Percentiles rank a stretch among this genome's conserved stretches.
phyloP scores from a whole-genome alignment of 2,329 filamentous ascomycete species.

The Aspergillus texensis region DNA sequence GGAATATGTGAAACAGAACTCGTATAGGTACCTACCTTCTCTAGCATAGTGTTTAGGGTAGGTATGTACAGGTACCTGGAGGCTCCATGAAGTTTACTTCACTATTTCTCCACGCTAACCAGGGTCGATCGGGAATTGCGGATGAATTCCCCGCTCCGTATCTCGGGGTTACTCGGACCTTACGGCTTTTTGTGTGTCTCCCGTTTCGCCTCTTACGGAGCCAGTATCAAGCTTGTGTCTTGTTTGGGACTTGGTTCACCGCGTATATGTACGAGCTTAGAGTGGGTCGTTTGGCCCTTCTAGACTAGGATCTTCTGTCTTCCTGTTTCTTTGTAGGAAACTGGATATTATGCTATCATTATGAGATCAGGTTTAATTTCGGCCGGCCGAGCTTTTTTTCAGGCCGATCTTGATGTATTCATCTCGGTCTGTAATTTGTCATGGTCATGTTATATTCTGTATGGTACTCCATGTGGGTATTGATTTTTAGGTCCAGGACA shows the following conservation, averaged over 20 bases:
- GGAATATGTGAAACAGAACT: background rate
- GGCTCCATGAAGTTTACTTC: background rate
- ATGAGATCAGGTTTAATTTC: constrained; percentile 7
- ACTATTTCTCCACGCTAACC: background rate
- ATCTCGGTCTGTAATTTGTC: background rate
- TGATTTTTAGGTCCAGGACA: background rate
- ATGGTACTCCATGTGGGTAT: background rate
- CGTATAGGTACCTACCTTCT: background rate
- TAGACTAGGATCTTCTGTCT: background rate
- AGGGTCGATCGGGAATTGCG: constrained; percentile 1
- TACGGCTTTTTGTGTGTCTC: background rate
- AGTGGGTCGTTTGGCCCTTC: background rate
- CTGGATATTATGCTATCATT: background rate
- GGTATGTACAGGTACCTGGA: background rate
- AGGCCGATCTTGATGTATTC: background rate
- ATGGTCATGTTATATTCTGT: constrained; percentile 3
- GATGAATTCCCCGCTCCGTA: constrained; percentile 4
- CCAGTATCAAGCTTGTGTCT: background rate
- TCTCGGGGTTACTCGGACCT: background rate
- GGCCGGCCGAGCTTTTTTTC: background rate
- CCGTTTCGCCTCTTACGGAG: background rate
- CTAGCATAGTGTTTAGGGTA: background rate
- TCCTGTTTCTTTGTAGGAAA: background rate
- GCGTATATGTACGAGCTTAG: background rate
- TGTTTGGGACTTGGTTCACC: background rate